A percentile compares a stretch with the other conserved stretches of the same genome.
Conservation (phyloP, 257 asterid genomes). For the Striga asiatica region DNA sequence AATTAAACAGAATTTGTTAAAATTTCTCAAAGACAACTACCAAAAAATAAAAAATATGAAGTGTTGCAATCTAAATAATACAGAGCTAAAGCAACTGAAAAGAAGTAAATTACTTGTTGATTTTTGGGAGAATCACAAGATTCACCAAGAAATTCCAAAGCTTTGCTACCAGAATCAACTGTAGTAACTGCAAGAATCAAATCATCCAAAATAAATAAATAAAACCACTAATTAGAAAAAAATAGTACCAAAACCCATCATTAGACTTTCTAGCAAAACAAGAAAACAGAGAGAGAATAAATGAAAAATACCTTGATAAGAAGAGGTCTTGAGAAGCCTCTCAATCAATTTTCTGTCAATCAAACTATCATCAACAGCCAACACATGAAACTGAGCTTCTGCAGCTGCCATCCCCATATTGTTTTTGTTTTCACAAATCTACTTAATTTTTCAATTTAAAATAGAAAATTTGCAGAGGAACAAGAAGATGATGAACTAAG, state of each 20-base stretch:
- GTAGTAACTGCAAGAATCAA: slow-evolving; percentile 28
- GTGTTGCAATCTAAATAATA: no score
- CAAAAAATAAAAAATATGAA: no score
- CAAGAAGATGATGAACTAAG: no score
- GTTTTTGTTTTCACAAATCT: background rate
- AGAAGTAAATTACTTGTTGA: background rate
- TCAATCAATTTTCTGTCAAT: slow-evolving; percentile 54
- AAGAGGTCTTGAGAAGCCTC: slow-evolving; percentile 44
- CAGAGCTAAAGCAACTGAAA: background rate
- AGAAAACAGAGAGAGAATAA: no score
- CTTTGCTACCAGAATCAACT: slow-evolving; percentile 52
- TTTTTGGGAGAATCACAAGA: background rate
- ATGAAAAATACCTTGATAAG: slow-evolving; percentile 39
- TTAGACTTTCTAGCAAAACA: no score
- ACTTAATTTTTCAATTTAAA: no score
- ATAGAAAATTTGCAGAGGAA: no score
- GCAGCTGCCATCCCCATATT: slow-evolving; percentile 32
- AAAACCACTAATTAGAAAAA: no score
- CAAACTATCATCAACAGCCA: slow-evolving; percentile 53
- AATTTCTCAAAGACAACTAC: no score
- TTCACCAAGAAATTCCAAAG: slow-evolving; percentile 45
- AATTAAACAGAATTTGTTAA: no score
- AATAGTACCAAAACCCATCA: no score
- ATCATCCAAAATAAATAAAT: background rate
- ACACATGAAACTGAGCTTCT: slow-evolving; percentile 44